Evolutionary conservation across 2,329 filamentous ascomycete genomes (phyloP), one percentile per base, ranked within the genome.

Genomic region (Periconia sp.): DNA sequence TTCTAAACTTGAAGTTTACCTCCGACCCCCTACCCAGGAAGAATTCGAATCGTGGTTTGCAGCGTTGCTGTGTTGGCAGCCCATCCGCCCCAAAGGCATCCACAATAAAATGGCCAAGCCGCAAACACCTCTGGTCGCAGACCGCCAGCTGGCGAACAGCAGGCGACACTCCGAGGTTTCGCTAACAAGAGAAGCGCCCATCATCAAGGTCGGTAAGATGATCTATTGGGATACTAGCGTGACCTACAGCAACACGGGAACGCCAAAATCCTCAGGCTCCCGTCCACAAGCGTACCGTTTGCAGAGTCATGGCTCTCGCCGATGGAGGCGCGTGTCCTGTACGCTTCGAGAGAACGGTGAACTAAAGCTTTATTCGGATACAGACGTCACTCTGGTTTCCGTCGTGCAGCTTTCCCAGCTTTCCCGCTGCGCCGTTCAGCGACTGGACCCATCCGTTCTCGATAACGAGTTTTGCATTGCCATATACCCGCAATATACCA

Each of bases 311-410:
- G 77, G 82, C 49, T 81, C 82, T 44, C 78, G 80, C n/a, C 83
- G 88, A 11, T 97, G 94, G 94, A 85, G 90, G 64, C 85, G 85
- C 59, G 91, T 97, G 3, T 97, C 92, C 30, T 97, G 92, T 73
- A 95, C 94, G 17, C 79, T 99, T 20, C 90, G 96, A 61, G 94
- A 97, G 69, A 96, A 96, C 64, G 94, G 94, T 53, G 91, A 95
- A 68, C 88, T 99, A 69, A 96, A 93, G 67, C 82, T 99, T 11
- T 88, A 94, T 72, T 89, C 89, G 1, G 93, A 97, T 64, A 87
- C 89, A 51, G 92, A 96, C 61, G 86, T 89, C 45, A 85, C 86
- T 0, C 81, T 95, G 9, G 81, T 97, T 15, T 89, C 90, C 27
- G 85, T 92, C 45, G 89, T 97, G 49, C 91, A 96, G 64, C 81